Evolutionary conservation across 108 stramenopile species (phyloP), one percentile per base, ranked within the genome.

Genomic region (Nitzschia sp.): DNA sequence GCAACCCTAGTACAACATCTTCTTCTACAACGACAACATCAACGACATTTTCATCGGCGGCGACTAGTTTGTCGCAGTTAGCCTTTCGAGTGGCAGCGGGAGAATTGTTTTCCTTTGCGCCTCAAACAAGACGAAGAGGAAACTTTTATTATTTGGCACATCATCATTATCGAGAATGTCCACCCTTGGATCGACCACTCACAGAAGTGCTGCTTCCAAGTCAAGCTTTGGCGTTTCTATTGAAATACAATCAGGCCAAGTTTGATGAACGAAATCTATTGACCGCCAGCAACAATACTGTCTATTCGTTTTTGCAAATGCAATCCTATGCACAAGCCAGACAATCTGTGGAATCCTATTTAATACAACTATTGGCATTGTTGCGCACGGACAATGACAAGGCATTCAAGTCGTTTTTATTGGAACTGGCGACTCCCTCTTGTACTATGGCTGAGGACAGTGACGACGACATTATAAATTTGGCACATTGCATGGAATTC

Each of bases 11-110:
- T 25, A 54, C 48, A n/a, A 24, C 54, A 25, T 1, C 31, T 35
- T 57, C 68, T 27, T 19, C 61, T 24, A 18, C 19, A 5, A 29
- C 30, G 26, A 25, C 28, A 25, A 25, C 15, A 28, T 17, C 6
- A 8, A 42, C 8, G 8, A 42, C 15, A 11, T 8, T 54, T 54
- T n/a, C 21, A 11, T 17, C 11, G 18, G n/a, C 53, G n/a, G 27
- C 30, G 3, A 58, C 27, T 4, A 49, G 5, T 15, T 33, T 74
- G 33, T 67, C 76, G 1, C 56, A 81, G 25, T 49, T 82, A 49
- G 75, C 78, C 11, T 64, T 62, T 4, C 54, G 56, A 34, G 85
- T 86, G 3, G 82, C 72, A 32, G 59, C 73, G n/a, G 85, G 85
- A 54, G 58, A 74, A 59, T 21, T 47, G 23, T 57, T 66, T 15